These are phyloP conservation scores for Quercus mongolica DNA, from an alignment of 306 rosid species.

Conservation along the genomic window DNA sequence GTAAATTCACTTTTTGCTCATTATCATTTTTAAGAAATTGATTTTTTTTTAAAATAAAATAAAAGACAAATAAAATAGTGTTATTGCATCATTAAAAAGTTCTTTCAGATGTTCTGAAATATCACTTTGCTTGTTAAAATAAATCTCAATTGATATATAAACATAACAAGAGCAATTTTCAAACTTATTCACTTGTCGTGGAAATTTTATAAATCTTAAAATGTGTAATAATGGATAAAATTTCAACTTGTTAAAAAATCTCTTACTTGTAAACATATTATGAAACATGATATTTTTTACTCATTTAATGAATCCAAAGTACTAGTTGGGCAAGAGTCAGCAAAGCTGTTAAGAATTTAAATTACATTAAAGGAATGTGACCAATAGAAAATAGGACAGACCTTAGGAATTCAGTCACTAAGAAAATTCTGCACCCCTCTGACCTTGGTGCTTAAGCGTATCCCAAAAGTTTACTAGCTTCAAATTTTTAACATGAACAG, in stretches of 20 bases:
- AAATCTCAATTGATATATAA: no score
- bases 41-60: background rate
- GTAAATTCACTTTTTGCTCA: background rate
- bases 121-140: no score
- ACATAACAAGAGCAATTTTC: no score
- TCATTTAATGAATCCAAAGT: background rate
- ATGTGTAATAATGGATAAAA: background rate
- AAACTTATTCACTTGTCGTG: background rate
- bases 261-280: background rate
- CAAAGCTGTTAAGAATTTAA: background rate
- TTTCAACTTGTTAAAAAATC: background rate
- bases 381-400: background rate
- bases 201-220: background rate
- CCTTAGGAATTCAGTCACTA: background rate
- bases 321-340: background rate
- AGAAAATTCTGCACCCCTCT: background rate
- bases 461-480: background rate
- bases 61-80: background rate
- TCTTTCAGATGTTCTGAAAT: background rate
- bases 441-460: background rate
- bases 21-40: background rate
- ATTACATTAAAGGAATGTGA: background rate
- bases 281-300: background rate
- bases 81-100: background rate
- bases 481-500: background rate